phyloP scores from a whole-genome alignment of 257 asterid species.

The Capsicum chinense region DNA sequence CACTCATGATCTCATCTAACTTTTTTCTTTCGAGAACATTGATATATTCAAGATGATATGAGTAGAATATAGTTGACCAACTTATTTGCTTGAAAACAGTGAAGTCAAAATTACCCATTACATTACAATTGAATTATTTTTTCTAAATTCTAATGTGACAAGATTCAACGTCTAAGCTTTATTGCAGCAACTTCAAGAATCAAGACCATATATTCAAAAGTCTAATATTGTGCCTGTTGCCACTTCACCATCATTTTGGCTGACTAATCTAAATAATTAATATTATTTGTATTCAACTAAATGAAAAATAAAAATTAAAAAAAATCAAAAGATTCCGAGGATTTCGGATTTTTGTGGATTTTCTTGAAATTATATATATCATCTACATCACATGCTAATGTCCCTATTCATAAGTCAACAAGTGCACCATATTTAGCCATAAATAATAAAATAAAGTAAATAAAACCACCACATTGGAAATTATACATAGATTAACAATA shows the following conservation, averaged over 20 bases:
- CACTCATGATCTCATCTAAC: background rate
- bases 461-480: background rate
- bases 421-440: background rate
- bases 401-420: background rate
- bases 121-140: background rate
- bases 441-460: too few relatives aligned
- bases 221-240: background rate
- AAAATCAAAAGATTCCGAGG: background rate
- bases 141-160: background rate
- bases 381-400: background rate
- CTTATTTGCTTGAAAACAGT: background rate
- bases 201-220: conserved; percentile 11
- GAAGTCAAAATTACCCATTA: conserved; percentile 29
- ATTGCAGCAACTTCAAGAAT: conserved; percentile 18
- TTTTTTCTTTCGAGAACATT: conserved; percentile 10
- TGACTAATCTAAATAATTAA: background rate
- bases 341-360: background rate
- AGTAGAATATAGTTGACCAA: conserved; percentile 23
- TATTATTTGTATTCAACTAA: background rate
- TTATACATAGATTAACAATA: background rate
- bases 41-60: conserved; percentile 20
- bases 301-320: too few relatives aligned
- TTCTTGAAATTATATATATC: background rate
- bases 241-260: conserved; percentile 22
- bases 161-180: background rate